Evolutionary conservation across 176 grass and related monocot species (phyloP), one percentile per base, ranked within the genome.

Genomic region (Lolium multiflorum): DNA sequence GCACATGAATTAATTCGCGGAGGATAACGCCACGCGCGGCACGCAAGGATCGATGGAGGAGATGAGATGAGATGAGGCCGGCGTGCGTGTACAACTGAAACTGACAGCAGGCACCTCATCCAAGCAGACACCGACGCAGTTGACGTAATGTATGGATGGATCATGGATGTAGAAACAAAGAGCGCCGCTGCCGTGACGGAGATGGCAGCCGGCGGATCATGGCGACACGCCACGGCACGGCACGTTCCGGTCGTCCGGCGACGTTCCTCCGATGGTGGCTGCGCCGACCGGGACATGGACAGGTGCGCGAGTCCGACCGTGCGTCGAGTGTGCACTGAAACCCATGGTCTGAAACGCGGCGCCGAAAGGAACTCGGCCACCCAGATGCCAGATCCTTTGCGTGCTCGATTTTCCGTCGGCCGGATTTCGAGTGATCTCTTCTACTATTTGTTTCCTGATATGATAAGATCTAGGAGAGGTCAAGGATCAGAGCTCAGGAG

Each of bases 31-130:
- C 5, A 35, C n/a, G 6, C 7, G 20, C 59, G 43, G 12, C 28
- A 71, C 63, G 63, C 63, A 66, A 66, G 5, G 63, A 66, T 5
- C 25, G 47, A 39, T 38, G 2, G 31, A 35, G 31, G 38, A 73
- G 70, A 89, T 90, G 61, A 51, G 71, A 52, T 71, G 71, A 51
- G 51, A 15, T 15, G 50, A 55, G 51, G 5, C 52, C 15, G n/a
- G 60, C 1, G 79, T 31, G 0, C 63, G 64, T 17, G 64, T 35
- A 16, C 14, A 58, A 50, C n/a, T 28, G 83, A 76, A 41, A 52
- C 49, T 71, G 82, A 74, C 67, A 67, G 83, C 31, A 35, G 31
- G 31, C 31, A 35, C 3, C 31, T 70, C 50, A 41, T 69, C 73
- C 73, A 57, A 28, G 4, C 31, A 35, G 31, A 35, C 31, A 35